These are phyloP conservation scores for Cladorrhinum sp. DNA, from an alignment of 2,329 filamentous ascomycete species.

Conservation along the genomic window DNA sequence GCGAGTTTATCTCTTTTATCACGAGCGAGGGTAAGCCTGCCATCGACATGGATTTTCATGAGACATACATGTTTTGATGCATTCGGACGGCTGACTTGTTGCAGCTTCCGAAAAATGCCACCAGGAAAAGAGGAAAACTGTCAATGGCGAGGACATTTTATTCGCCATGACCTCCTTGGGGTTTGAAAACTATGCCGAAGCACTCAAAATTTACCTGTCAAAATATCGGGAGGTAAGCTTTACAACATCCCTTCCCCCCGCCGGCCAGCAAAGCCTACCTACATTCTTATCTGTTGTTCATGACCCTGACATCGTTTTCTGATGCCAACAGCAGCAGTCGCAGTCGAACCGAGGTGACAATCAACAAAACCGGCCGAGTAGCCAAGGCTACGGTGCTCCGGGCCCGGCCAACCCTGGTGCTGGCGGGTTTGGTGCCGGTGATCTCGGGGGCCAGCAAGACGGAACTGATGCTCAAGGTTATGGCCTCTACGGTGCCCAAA, in stretches of 20 bases:
- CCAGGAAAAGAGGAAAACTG: slow-evolving; percentile 98
- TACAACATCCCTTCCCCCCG: background rate
- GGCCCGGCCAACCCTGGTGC: slow-evolving; percentile 39
- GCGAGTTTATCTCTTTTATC: slow-evolving; percentile 99
- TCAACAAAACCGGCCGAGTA: slow-evolving; percentile 48
- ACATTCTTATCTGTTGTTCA: background rate
- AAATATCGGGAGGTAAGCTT: slow-evolving; percentile 88
- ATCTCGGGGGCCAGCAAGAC: slow-evolving; percentile 41
- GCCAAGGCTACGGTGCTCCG: slow-evolving; percentile 49
- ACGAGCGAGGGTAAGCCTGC: slow-evolving; percentile 84
- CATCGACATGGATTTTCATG: background rate
- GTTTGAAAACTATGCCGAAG: slow-evolving; percentile 98
- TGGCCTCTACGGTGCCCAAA: slow-evolving; percentile 50
- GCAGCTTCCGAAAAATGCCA: slow-evolving; percentile 98
- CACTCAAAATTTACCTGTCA: slow-evolving; percentile 94
- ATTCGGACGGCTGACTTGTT: slow-evolving; percentile 27
- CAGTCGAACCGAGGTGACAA: slow-evolving; percentile 69
- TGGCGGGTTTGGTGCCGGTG: slow-evolving; percentile 44
- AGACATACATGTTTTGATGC: slow-evolving; percentile 1
- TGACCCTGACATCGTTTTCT: slow-evolving; percentile 29
- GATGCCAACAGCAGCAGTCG: slow-evolving; percentile 56
- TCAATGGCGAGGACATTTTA: slow-evolving; percentile 97
- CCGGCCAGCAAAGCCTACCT: background rate
- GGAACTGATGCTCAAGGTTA: slow-evolving; percentile 42
- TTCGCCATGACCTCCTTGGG: slow-evolving; percentile 99